Percentiles rank a stretch among this genome's conserved stretches.
Evolutionary conservation across 2,329 filamentous ascomycete genomes (phyloP).

Genomic region (Arachnopeziza araneosa): DNA sequence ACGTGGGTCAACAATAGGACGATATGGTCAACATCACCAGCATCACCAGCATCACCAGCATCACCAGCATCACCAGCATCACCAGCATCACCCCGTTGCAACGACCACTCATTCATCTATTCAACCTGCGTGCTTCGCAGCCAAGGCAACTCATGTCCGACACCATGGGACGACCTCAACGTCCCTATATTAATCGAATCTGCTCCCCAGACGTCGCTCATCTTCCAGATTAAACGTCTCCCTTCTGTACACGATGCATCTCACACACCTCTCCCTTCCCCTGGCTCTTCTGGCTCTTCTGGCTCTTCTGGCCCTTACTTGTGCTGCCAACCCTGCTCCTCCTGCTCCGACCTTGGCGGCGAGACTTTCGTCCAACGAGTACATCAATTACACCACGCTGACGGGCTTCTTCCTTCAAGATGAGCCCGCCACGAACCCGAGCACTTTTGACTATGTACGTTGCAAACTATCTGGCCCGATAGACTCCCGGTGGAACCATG

Average conservation of each 20-base stretch:
- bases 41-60: too few species aligned
- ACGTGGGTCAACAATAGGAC: background rate
- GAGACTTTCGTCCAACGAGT: constrained; percentile 3
- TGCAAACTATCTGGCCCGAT: background rate
- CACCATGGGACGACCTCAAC: background rate
- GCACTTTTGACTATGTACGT: constrained; percentile 59
- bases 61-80: too few species aligned
- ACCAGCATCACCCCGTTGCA: too few species aligned
- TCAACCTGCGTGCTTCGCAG: background rate
- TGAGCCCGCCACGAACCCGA: constrained; percentile 47
- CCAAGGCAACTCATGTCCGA: background rate
- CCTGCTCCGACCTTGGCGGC: constrained; percentile 2
- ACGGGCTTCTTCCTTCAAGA: constrained; percentile 61
- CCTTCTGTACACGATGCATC: background rate
- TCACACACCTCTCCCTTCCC: background rate
- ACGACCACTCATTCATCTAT: background rate
- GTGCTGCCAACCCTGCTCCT: background rate
- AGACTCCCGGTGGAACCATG: background rate
- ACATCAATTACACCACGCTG: constrained; percentile 54
- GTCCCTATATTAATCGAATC: background rate
- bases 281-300: background rate
- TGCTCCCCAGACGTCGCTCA: background rate
- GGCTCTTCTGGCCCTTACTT: background rate
- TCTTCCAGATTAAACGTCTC: background rate
- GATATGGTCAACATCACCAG: background rate